Conservation (phyloP, 2,329 filamentous ascomycete species). For the Bipolaris bicolor region DNA sequence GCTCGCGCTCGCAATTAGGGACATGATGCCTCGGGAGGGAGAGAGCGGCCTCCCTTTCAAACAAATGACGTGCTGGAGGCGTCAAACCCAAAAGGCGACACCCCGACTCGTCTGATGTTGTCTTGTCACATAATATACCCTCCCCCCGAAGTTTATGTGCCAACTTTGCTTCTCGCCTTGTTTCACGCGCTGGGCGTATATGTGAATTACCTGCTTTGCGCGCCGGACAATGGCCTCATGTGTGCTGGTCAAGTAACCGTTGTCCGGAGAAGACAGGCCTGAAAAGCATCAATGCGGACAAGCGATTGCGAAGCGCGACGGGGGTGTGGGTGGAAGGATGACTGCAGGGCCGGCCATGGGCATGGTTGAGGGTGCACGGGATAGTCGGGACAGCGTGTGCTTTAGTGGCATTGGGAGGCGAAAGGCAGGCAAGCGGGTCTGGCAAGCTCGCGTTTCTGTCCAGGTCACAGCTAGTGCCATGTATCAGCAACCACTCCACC, state of each 20-base stretch:
- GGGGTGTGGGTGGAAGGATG: background rate
- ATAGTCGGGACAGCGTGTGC: slow-evolving; percentile 7
- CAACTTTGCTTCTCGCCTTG: slow-evolving; percentile 13
- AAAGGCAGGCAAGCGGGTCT: slow-evolving; percentile 12
- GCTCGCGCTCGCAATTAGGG: no score
- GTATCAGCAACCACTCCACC: slow-evolving; percentile 20
- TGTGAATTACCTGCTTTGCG: slow-evolving; percentile 1
- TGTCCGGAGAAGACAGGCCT: background rate
- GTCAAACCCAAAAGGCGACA: no score
- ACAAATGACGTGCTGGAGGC: no score
- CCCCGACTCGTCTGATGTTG: background rate
- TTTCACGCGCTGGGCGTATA: no score
- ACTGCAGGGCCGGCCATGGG: background rate
- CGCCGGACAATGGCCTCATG: background rate
- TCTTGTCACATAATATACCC: slow-evolving; percentile 9
- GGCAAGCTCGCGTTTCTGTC: slow-evolving; percentile 19
- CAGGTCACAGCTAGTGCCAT: slow-evolving; percentile 11
- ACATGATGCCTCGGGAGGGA: no score
- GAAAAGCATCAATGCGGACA: background rate
- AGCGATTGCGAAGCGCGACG: background rate
- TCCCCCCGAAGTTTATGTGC: slow-evolving; percentile 11
- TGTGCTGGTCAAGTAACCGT: background rate
- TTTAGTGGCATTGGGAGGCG: slow-evolving; percentile 15
- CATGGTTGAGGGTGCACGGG: background rate
- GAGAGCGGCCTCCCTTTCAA: no score